A percentile compares a stretch with the other conserved stretches of the same genome.
phyloP scores from a whole-genome alignment of 2,329 filamentous ascomycete species.

The Paracamarosporium sp. region DNA sequence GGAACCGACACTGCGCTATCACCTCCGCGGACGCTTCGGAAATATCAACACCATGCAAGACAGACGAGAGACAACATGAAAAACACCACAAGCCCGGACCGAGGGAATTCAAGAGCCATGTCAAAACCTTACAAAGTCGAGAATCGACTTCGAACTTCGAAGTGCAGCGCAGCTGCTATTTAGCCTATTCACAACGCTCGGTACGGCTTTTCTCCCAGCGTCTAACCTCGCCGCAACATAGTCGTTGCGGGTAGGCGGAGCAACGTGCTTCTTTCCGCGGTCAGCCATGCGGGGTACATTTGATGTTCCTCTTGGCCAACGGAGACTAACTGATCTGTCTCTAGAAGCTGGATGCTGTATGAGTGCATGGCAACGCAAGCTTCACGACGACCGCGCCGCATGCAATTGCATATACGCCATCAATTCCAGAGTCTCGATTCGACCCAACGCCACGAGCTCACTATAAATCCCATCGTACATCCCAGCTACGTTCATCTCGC shows the following conservation, averaged over 20 bases:
- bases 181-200: slow-evolving; percentile 13
- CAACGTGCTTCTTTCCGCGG: slow-evolving; percentile 1
- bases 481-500: not conserved
- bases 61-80: too few species aligned
- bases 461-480: not conserved
- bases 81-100: not conserved
- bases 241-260: slow-evolving; percentile 11
- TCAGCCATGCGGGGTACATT: slow-evolving; percentile 2
- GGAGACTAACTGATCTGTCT: not conserved
- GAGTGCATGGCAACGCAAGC: not conserved
- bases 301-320: not conserved
- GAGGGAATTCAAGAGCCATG: not conserved
- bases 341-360: not conserved
- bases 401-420: not conserved
- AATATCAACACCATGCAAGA: too few species aligned
- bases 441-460: not conserved
- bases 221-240: slow-evolving; percentile 7
- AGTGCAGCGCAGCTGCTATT: not conserved
- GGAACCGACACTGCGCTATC: too few species aligned
- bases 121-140: too few species aligned
- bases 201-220: slow-evolving; percentile 2
- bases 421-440: not conserved
- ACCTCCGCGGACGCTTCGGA: too few species aligned
- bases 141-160: not conserved
- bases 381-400: not conserved